phyloP scores from a whole-genome alignment of 1,139 yeast species.

The Blastobotrys ciferrii region DNA sequence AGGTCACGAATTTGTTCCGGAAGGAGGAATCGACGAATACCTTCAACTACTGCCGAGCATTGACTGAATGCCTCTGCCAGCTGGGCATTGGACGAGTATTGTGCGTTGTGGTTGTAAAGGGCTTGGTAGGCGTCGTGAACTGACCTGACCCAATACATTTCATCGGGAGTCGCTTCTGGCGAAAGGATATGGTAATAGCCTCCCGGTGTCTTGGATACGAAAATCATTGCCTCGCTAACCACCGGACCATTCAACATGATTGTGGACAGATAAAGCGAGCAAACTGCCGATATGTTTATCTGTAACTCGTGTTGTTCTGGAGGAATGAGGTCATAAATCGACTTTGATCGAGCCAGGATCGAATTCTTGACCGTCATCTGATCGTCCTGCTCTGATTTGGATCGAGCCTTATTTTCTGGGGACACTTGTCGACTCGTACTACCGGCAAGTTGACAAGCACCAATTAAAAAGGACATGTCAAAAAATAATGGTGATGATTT shows the following conservation, averaged over 20 bases:
- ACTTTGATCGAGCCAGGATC: background rate
- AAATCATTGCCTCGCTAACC: constrained; percentile 8
- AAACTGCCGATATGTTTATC: constrained; percentile 4
- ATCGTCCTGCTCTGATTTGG: background rate
- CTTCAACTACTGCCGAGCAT: constrained; percentile 8
- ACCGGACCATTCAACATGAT: constrained; percentile 6
- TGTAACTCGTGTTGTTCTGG: constrained; percentile 3
- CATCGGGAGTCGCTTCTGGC: background rate
- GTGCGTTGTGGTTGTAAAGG: constrained; percentile 4
- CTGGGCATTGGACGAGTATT: constrained; percentile 3
- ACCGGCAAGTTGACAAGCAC: constrained; percentile 5
- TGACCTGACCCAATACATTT: constrained; percentile 2
- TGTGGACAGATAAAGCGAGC: constrained; percentile 4
- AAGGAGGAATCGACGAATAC: constrained; percentile 2
- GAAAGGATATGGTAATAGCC: background rate
- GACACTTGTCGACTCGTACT: constrained; percentile 8
- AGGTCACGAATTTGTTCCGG: constrained; percentile 3
- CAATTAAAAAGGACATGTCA: constrained; percentile 9
- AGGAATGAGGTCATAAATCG: constrained; percentile 4
- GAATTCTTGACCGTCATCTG: background rate
- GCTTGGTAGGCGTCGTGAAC: constrained; percentile 9
- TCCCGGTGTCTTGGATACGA: background rate
- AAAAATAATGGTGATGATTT: constrained; percentile 8
- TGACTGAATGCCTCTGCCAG: constrained; percentile 5
- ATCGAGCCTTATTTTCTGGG: constrained; percentile 2